Conservation (phyloP, 2,329 filamentous ascomycete species). For the Paradendryphiella salina region DNA sequence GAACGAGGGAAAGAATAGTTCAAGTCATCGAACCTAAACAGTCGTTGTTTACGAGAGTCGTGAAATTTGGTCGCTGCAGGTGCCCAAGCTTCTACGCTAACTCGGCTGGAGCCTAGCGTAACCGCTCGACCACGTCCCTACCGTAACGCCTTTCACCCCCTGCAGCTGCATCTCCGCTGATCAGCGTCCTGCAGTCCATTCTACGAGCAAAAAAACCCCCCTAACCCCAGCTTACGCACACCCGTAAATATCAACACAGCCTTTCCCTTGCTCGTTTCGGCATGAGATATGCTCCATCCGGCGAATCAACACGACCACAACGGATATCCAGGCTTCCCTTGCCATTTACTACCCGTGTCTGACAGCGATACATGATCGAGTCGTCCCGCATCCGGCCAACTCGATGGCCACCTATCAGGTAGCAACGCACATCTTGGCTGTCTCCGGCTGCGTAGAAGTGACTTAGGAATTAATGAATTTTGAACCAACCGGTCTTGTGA, state of each 20-base stretch:
- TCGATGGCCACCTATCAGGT: not conserved
- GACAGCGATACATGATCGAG: not conserved
- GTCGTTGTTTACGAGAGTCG: conserved; percentile 32
- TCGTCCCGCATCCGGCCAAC: not conserved
- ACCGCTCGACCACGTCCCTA: conserved; percentile 18
- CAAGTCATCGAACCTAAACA: conserved; percentile 25
- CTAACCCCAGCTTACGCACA: conserved; percentile 1
- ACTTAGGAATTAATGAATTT: not conserved
- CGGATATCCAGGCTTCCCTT: not conserved
- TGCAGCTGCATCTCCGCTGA: conserved; percentile 17
- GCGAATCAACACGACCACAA: not conserved
- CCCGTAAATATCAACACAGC: not conserved
- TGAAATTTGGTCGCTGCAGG: conserved; percentile 27
- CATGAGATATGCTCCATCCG: not conserved
- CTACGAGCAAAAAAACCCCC: not conserved
- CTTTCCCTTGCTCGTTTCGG: not conserved
- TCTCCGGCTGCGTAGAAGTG: too few species aligned
- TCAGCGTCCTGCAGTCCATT: conserved; percentile 7
- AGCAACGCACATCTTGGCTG: too few species aligned
- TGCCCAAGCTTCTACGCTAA: conserved; percentile 18
- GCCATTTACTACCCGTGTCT: not conserved
- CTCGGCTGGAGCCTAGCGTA: conserved; percentile 12
- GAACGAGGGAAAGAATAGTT: conserved; percentile 20
- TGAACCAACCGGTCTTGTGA: too few species aligned
- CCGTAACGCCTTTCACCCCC: conserved; percentile 13